Conservation (phyloP, 805 yeast genomes). For the Yarrowia osloensis region DNA sequence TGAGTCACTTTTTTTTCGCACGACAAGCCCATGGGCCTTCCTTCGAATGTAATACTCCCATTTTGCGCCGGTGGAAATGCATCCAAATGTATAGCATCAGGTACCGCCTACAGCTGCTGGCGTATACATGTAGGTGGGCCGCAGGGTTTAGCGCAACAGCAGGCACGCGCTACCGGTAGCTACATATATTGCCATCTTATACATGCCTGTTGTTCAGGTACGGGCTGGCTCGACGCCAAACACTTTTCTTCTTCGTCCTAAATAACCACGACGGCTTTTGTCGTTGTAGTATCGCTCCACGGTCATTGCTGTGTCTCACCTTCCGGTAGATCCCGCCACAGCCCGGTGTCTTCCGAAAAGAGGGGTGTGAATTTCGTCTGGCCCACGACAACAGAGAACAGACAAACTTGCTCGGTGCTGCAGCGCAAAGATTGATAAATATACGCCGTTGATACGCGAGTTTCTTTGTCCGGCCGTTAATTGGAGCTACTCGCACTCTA, state of each 20-base stretch:
- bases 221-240: no score
- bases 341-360: not conserved
- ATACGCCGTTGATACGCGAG: not conserved
- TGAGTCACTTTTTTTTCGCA: constrained; percentile 1
- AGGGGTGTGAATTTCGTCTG: not conserved
- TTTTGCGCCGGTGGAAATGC: not conserved
- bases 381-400: not conserved
- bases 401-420: constrained; percentile 6
- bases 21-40: not conserved
- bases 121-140: not conserved
- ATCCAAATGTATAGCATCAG: not conserved
- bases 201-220: not conserved
- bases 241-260: no score
- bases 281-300: no score
- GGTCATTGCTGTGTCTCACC: not conserved
- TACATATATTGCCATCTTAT: not conserved
- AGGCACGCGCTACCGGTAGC: not conserved
- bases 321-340: not conserved
- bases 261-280: no score
- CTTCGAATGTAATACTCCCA: not conserved
- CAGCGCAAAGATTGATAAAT: not conserved
- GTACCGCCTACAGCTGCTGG: not conserved
- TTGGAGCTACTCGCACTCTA: not conserved
- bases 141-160: not conserved
- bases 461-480: not conserved